A percentile compares a stretch with the other conserved stretches of the same genome.
Conservation (phyloP, 1,284 basidiomycete genomes). For the Cutaneotrichosporon cutaneum region DNA sequence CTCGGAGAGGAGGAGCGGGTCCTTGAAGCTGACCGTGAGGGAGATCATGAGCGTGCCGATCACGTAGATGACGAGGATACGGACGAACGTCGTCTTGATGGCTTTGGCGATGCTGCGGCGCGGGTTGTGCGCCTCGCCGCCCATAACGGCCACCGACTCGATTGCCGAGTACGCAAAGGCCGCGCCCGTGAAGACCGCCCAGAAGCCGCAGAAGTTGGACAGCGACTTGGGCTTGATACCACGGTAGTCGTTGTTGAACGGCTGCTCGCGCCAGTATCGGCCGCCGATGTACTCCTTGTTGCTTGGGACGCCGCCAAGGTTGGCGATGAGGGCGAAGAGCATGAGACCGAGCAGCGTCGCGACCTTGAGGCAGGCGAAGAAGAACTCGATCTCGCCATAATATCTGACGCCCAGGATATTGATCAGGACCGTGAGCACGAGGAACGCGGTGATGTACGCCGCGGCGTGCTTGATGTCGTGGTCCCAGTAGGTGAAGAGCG, state of each 20-base stretch:
- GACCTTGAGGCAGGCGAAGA: conserved; percentile 65
- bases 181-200: conserved; percentile 59
- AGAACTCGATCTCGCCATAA: conserved; percentile 54
- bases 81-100: conserved; percentile 66
- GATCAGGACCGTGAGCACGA: conserved; percentile 15
- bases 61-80: conserved; percentile 65
- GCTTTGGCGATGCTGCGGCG: conserved; percentile 70
- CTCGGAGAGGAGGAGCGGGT: conserved; percentile 50
- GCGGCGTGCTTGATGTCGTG: conserved; percentile 24
- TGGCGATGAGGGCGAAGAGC: conserved; percentile 65
- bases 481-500: conserved; percentile 78
- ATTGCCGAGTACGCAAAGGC: conserved; percentile 43
- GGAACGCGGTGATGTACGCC: conserved; percentile 21
- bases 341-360: conserved; percentile 60
- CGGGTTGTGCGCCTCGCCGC: conserved; percentile 59
- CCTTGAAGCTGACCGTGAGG: conserved; percentile 51
- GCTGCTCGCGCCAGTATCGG: conserved; percentile 64
- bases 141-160: conserved; percentile 52
- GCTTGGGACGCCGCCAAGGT: conserved; percentile 69
- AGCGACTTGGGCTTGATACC: conserved; percentile 20
- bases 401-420: conserved; percentile 25
- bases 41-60: conserved; percentile 23
- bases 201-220: conserved; percentile 60
- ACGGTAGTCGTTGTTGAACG: conserved; percentile 44
- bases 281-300: conserved; percentile 52